Base-by-base conservation (phyloP, 1,139 yeast species). In the Yamadazyma spencermartinsiae region DNA sequence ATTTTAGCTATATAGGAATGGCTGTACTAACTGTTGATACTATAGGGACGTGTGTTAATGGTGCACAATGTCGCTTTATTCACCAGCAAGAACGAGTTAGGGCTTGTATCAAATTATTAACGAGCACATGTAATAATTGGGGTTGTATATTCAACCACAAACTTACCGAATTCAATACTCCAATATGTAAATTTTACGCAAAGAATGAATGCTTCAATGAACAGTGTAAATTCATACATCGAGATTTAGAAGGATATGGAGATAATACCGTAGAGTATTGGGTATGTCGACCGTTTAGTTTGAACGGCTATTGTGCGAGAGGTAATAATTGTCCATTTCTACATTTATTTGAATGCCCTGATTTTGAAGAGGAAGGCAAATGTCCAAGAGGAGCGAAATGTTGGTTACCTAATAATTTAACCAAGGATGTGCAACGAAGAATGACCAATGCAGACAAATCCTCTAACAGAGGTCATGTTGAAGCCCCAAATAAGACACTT, bases 291-390 rank as follows among this genome's bases (percentile, higher is more conserved):
- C 80, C 76, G 23, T 86, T 86, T 64, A 74, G 90, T 1, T 52
- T 80, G 25, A 76, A 76, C 7, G 90, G 92, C 1, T 83, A 76
- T 61, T 86, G 95, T 58, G 74, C 65, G 20, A 56, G 76, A 27
- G 95, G 95, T 0, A 55, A 60, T 16, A 50, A 55, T 27, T 86
- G 95, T 56, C 68, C 73, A 4, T 71, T 76, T 40, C 59, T 74
- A 30, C 95, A 86, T 56, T 61, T 65, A 9, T 73, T 68, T 49
- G 78, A 76, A 41, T 86, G 95, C 57, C 94, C 95, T 0, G 92
- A 85, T 52, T 79, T 72, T 48, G 82, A 78, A 46, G 80, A 78
- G 44, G 64, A 66, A 15, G 85, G 85, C 11, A 53, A 50, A 15
- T 86, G 95, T 58, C 67, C 76, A 0, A 59, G 76, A 41, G 75